phyloP scores from a whole-genome alignment of 2,329 filamentous ascomycete species.

The Dothistroma pini region DNA sequence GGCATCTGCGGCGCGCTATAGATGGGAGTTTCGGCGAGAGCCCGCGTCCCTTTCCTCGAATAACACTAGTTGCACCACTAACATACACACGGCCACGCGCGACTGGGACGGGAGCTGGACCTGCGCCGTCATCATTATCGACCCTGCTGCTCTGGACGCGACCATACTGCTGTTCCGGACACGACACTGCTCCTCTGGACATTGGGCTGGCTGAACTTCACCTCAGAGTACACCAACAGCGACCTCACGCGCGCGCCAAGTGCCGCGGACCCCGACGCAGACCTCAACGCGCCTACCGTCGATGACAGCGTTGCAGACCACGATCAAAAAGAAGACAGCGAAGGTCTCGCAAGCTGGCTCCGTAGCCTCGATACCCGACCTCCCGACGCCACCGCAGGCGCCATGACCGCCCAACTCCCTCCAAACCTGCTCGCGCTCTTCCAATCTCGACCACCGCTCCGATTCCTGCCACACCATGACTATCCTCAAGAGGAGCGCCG shows the following conservation, averaged over 20 bases:
- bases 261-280: neutral
- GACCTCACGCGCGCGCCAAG: neutral
- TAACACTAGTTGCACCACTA: neutral
- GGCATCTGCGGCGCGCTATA: neutral
- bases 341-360: neutral
- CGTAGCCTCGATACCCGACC: constrained; percentile 1
- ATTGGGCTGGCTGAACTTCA: too few species aligned
- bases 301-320: neutral
- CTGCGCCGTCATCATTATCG: too few species aligned
- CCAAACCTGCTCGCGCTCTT: constrained; percentile 91
- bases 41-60: neutral
- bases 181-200: too few species aligned
- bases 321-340: neutral
- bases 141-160: too few species aligned
- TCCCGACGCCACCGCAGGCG: constrained; percentile 20
- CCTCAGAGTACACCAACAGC: neutral
- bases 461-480: constrained; percentile 82
- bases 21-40: neutral
- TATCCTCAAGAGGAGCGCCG: constrained; percentile 76
- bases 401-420: constrained; percentile 95
- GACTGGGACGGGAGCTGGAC: too few species aligned
- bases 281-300: neutral
- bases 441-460: constrained; percentile 84
- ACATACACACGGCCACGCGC: too few species aligned
- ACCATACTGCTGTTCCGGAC: too few species aligned